Conservation (phyloP, 2,329 filamentous ascomycete genomes). For the Cryphonectria nitschkei region DNA sequence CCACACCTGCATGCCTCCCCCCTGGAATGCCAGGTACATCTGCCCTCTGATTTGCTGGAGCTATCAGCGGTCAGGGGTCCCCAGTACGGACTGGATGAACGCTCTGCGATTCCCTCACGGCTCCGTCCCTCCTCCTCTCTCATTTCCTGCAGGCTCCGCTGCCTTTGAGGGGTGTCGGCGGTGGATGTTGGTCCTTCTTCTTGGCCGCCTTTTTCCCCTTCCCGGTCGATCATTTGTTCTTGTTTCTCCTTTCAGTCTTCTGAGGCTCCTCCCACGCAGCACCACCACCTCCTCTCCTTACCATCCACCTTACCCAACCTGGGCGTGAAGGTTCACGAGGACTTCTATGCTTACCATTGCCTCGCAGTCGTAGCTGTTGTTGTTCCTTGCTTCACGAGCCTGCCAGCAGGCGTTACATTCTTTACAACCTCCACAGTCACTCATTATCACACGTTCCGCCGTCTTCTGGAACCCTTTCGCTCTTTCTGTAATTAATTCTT, state of each 20-base stretch:
- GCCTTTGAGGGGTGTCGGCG: slow-evolving; percentile 19
- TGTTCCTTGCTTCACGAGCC: slow-evolving; percentile 41
- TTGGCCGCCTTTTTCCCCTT: slow-evolving; percentile 25
- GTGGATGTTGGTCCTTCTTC: slow-evolving; percentile 26
- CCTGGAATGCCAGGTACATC: slow-evolving; percentile 26
- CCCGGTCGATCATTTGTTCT: slow-evolving; percentile 26
- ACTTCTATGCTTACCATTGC: slow-evolving; percentile 24
- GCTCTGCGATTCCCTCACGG: slow-evolving; percentile 22
- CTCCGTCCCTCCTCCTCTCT: slow-evolving; percentile 28
- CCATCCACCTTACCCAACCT: slow-evolving; percentile 25
- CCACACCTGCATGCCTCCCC: slow-evolving; percentile 23
- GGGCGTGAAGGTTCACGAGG: slow-evolving; percentile 29
- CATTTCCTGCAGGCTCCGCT: slow-evolving; percentile 27
- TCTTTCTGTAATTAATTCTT: slow-evolving; percentile 27
- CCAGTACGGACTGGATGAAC: slow-evolving; percentile 24
- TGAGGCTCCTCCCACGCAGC: slow-evolving; percentile 21
- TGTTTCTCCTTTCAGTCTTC: slow-evolving; percentile 25
- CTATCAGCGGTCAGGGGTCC: slow-evolving; percentile 25
- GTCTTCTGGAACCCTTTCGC: slow-evolving; percentile 22
- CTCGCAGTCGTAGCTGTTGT: slow-evolving; percentile 20
- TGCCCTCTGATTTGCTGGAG: slow-evolving; percentile 27
- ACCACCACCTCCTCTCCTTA: slow-evolving; percentile 27
- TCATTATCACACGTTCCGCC: slow-evolving; percentile 36
- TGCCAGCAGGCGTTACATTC: slow-evolving; percentile 63
- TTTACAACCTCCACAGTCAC: slow-evolving; percentile 45